Percentiles rank a stretch among this genome's conserved stretches.
phyloP scores from a whole-genome alignment of 2,329 filamentous ascomycete species.

The Sporothrix protearum region DNA sequence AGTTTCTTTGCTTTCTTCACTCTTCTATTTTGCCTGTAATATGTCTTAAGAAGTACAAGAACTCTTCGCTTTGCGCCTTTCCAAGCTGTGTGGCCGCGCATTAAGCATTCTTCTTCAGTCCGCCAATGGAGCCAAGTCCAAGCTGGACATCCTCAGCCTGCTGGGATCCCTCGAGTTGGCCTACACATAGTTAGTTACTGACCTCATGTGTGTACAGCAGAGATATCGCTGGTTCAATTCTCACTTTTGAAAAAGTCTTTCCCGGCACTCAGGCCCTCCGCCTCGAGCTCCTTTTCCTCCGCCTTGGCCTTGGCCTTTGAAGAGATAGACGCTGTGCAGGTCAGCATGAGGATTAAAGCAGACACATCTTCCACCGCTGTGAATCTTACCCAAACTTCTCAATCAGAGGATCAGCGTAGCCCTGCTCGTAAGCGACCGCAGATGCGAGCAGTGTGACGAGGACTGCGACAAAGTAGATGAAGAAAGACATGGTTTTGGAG shows the following conservation, averaged over 20 bases:
- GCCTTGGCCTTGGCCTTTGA: slow-evolving; percentile 43
- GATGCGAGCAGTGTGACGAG: slow-evolving; percentile 34
- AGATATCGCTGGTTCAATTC: slow-evolving; percentile 6
- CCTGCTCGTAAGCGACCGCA: slow-evolving; percentile 39
- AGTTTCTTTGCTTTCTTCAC: not conserved
- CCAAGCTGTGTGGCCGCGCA: not conserved
- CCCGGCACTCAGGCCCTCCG: slow-evolving; percentile 40
- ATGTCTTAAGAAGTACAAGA: not conserved
- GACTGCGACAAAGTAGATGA: slow-evolving; percentile 33
- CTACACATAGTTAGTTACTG: slow-evolving; percentile 20
- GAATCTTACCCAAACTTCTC: slow-evolving; percentile 35
- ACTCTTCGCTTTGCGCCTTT: not conserved
- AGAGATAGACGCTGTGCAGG: slow-evolving; percentile 33
- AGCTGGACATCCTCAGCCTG: slow-evolving; percentile 36
- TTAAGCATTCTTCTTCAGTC: slow-evolving; percentile 35
- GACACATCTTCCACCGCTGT: not conserved
- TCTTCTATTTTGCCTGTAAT: not conserved
- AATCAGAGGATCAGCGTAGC: slow-evolving; percentile 39
- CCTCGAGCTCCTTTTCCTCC: slow-evolving; percentile 40
- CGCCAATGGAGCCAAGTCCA: slow-evolving; percentile 33
- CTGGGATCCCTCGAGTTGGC: slow-evolving; percentile 38
- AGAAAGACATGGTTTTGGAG: slow-evolving; percentile 19
- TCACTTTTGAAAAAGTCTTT: slow-evolving; percentile 40
- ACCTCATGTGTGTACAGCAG: not conserved
- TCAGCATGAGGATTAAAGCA: not conserved